A percentile compares a stretch with the other conserved stretches of the same genome.
Conservation (phyloP, 1,139 yeast genomes). For the Saccharomyces pastorianus region DNA sequence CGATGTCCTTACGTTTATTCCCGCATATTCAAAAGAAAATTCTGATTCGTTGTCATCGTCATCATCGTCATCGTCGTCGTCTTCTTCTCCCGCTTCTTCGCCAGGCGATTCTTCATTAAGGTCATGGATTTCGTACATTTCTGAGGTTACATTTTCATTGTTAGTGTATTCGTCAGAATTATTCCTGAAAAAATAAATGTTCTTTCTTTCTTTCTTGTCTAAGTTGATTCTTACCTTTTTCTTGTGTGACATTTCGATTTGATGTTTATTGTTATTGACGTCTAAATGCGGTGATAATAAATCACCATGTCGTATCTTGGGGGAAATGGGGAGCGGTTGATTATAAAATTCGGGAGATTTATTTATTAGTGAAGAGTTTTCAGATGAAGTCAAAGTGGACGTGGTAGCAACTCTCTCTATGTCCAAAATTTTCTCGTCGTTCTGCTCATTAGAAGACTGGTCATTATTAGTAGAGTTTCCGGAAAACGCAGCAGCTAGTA, state of each 20-base stretch:
- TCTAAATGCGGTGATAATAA: not conserved
- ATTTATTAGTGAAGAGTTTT: not conserved
- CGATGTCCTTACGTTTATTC: constrained; percentile 49
- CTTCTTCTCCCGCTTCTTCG: constrained; percentile 4
- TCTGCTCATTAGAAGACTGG: not conserved
- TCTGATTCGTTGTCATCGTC: constrained; percentile 36
- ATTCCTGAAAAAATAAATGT: not conserved
- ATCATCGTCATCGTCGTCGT: constrained; percentile 15
- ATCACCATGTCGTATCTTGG: not conserved
- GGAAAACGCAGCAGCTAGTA: not conserved
- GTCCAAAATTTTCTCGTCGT: not conserved
- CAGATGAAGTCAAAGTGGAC: not conserved
- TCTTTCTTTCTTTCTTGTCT: not conserved
- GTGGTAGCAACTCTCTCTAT: not conserved
- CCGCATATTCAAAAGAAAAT: constrained; percentile 53
- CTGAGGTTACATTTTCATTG: not conserved
- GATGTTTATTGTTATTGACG: not conserved
- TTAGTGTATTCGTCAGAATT: not conserved
- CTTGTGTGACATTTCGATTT: not conserved
- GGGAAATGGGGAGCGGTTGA: not conserved
- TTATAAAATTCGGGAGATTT: not conserved
- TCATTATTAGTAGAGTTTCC: constrained; percentile 3
- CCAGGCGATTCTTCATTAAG: constrained; percentile 1
- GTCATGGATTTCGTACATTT: not conserved
- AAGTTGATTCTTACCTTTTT: not conserved